Base-by-base conservation (phyloP, 306 rosid genomes). In the Begonia masoniana region DNA sequence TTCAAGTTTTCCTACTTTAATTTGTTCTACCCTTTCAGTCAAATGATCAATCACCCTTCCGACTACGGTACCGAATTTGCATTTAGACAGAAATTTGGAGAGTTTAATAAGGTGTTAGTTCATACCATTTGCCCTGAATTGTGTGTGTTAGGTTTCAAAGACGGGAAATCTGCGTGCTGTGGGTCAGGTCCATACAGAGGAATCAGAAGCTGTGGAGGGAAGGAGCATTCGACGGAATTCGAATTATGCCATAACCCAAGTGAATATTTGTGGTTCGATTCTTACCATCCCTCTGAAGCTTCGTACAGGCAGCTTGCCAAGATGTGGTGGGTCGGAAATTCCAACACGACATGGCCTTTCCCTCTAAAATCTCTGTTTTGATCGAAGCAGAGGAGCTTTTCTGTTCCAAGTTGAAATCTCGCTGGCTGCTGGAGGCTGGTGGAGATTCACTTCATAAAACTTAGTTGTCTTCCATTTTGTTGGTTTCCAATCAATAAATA, bases 161-260 rank as follows among this genome's bases (percentile, higher is more conserved):
- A 50, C 16, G 53, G 53, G 53, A 50, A 50, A 14, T 9, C 53
- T 3, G 53, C 53, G 3, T 50, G 53, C 16, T 50, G 53, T 50
- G 53, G 53, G 2, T 9, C 17, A 3, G 53, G 53, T 0, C 53
- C 53, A 16, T 50, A 50, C 21, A 50, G 17, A 12, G 53, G 53
- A 50, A 14, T n/a, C 10, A 9, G 11, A 2, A 13, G 53, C 21
- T n/a, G 53, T 13, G 53, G 53, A 50, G 24, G 23, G 21, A 50
- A 16, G 11, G 9, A 14, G 2, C 2, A 16, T 13, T 3, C 17
- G 16, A 9, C 14, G 10, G 19, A 10, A 16, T 50, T 2, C 13
- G 16, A 50, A 15, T 50, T 50, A 50, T 50, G 53, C 17, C 9
- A 17, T 4, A 2, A 50, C 17, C 53, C 53, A 50, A 50, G 21